Base-by-base conservation (phyloP, 768 basidiomycete species). In the Multifurca ochricompacta region DNA sequence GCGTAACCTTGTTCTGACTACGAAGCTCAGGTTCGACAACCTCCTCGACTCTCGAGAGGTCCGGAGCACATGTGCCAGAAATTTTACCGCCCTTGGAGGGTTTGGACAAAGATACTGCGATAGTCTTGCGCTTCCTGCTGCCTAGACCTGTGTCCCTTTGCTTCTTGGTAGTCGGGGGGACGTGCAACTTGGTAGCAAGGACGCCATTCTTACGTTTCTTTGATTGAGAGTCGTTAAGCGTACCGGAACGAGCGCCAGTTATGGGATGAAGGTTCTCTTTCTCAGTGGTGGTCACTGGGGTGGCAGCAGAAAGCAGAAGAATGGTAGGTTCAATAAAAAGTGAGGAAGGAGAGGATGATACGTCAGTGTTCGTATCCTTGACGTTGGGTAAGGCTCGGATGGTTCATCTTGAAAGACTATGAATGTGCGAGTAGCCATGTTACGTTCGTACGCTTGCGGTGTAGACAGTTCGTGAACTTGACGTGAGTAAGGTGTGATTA, bases 221-320 rank as follows among this genome's bases (percentile, higher is more conserved):
- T 6, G 67, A 66, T 27, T 69, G 65, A 16, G 69, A 67, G 51
- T 57, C 64, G 5, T 59, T 61, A 14, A 70, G 63, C 16, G 74
- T 63, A 32, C 71, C 76, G 3, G 81, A 68, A 34, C 78, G 80
- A 55, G 78, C 76, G 6, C 87, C 87, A 3, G 87, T 89, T 62
- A 83, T 59, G 41, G 87, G 87, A 66, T 89, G 76, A 40, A 82
- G 72, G 65, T 90, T 90, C 70, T 90, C 87, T 74, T 90, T 90
- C 72, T 88, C 85, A 36, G 51, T 43, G 14, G 43, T 41, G 31
- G 66, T 63, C 28, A 60, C 45, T 16, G 64, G 63, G 34, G 63
- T 49, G 48, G 37, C 59, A 57, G n/a, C 59, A 35, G 67, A 70
- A 51, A 31, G 32, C 14, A 39, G 54, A 58, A 50, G 54, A 56